A percentile compares a stretch with the other conserved stretches of the same genome.
Evolutionary conservation across 2,329 filamentous ascomycete species (phyloP).

Genomic region (Phialophora macrospora): DNA sequence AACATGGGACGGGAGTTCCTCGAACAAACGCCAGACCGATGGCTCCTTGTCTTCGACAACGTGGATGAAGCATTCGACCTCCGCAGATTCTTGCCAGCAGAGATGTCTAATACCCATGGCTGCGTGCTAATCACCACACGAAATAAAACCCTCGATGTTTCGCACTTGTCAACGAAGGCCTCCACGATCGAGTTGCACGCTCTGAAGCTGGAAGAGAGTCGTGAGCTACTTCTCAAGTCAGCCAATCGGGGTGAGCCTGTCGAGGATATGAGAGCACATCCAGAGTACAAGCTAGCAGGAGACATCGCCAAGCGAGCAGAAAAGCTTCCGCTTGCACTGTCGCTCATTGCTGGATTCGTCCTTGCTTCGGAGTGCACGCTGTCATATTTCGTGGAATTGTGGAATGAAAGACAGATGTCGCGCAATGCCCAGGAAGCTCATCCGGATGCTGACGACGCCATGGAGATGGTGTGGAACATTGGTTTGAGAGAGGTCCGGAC

Average conservation of each 20-base stretch:
- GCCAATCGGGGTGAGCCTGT: not conserved
- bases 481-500: not conserved
- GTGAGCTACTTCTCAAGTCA: not conserved
- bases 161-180: not conserved
- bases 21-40: conserved; percentile 1
- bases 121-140: conserved; percentile 7
- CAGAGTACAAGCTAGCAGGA: conserved; percentile 5
- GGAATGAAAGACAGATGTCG: conserved; percentile 1
- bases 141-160: not conserved
- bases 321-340: conserved; percentile 3
- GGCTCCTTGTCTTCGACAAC: conserved; percentile 11
- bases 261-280: conserved; percentile 7
- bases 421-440: not conserved
- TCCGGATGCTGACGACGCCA: not conserved
- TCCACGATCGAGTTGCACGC: not conserved
- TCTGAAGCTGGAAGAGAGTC: conserved; percentile 5
- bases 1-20: conserved; percentile 11
- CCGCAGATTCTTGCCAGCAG: not conserved
- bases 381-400: conserved; percentile 2
- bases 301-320: conserved; percentile 4
- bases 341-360: conserved; percentile 6
- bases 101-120: not conserved
- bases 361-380: conserved; percentile 5
- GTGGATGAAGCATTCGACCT: conserved; percentile 4
- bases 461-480: conserved; percentile 13